Evolutionary conservation across 2,329 filamentous ascomycete genomes (phyloP).

Genomic region (Pseudogymnoascus sp.): DNA sequence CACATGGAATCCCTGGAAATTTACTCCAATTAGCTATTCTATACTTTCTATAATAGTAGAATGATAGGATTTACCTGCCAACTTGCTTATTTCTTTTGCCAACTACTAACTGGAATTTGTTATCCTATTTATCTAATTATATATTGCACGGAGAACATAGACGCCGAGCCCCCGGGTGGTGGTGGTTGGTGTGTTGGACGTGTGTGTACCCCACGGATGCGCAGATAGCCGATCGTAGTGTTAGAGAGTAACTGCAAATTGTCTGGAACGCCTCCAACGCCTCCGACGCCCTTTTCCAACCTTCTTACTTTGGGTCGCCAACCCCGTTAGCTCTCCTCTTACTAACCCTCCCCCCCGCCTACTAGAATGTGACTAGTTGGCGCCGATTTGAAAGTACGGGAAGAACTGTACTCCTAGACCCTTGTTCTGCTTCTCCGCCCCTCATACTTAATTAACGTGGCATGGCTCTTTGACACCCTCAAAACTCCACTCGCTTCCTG

Average conservation of each 20-base stretch:
- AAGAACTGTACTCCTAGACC: not conserved
- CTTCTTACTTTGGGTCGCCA: slow-evolving; percentile 5
- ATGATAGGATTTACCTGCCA: not conserved
- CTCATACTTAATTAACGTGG: slow-evolving; percentile 6
- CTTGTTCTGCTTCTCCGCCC: not conserved
- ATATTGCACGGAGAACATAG: slow-evolving; percentile 1
- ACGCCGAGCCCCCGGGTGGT: not conserved
- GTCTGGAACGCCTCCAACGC: not conserved
- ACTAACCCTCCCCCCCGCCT: not conserved
- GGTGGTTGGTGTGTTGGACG: not conserved
- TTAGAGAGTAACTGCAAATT: not conserved
- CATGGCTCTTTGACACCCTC: not conserved
- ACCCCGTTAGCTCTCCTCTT: slow-evolving; percentile 2
- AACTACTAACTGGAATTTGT: not conserved
- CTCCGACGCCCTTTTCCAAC: not conserved
- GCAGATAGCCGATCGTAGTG: not conserved
- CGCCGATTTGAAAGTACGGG: not conserved
- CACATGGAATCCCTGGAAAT: not conserved
- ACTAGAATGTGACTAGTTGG: not conserved
- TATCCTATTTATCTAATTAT: not conserved
- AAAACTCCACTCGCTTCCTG: not conserved
- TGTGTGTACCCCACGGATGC: not conserved
- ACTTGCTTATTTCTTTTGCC: not conserved
- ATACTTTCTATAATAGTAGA: not conserved
- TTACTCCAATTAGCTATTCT: not conserved